phyloP scores from a whole-genome alignment of 257 asterid species.

The Solanum gandarillasii region DNA sequence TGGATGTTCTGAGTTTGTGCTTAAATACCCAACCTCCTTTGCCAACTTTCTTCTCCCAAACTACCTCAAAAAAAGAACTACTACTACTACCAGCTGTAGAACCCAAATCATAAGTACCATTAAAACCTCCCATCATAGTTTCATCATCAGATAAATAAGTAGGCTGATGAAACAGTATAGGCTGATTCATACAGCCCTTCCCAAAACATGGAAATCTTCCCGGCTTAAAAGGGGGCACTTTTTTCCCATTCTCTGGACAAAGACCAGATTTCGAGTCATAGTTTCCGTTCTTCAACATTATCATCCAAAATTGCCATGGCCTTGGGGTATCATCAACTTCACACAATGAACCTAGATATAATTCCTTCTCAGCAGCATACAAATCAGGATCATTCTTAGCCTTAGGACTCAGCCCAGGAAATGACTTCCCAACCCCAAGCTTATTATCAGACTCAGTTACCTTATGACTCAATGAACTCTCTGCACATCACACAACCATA shows the following conservation, averaged over 20 bases:
- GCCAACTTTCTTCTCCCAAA: slow-evolving; percentile 56
- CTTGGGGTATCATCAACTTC: slow-evolving; percentile 37
- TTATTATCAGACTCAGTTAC: slow-evolving; percentile 44
- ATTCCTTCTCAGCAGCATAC: slow-evolving; percentile 58
- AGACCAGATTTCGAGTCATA: slow-evolving; percentile 46
- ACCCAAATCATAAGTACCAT: slow-evolving; percentile 38
- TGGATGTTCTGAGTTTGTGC: slow-evolving; percentile 51
- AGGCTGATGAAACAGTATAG: slow-evolving; percentile 26
- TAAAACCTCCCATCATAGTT: slow-evolving; percentile 44
- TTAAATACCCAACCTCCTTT: slow-evolving; percentile 50
- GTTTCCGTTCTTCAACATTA: slow-evolving; percentile 61
- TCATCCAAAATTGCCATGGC: slow-evolving; percentile 83
- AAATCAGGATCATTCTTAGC: slow-evolving; percentile 40
- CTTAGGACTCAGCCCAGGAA: slow-evolving; percentile 30
- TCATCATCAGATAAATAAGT: slow-evolving; percentile 17
- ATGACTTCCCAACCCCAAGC: slow-evolving; percentile 39
- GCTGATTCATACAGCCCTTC: slow-evolving; percentile 62
- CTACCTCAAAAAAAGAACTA: slow-evolving; percentile 39
- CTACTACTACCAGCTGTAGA: background rate
- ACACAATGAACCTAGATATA: slow-evolving; percentile 50
- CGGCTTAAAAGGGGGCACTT: slow-evolving; percentile 34
- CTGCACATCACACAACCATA: background rate
- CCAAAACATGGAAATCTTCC: slow-evolving; percentile 62
- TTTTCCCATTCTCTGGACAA: slow-evolving; percentile 53
- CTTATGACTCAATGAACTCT: slow-evolving; percentile 24